phyloP scores from a whole-genome alignment of 345 rosid genomes.

The Heritiera fomes region DNA sequence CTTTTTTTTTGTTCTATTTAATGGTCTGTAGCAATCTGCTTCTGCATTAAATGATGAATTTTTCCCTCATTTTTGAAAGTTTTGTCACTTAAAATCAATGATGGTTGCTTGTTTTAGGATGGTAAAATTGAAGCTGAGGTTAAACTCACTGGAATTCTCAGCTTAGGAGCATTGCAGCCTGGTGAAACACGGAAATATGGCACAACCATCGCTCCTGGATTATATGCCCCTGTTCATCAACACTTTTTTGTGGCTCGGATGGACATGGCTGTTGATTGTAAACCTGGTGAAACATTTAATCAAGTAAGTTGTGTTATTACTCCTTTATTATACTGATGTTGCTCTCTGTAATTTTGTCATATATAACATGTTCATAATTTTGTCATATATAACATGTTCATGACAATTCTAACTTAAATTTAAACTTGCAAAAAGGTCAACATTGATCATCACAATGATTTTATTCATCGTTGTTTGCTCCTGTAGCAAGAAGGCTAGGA shows the following conservation, averaged over 20 bases:
- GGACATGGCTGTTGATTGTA: slow-evolving; percentile 83
- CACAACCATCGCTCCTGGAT: slow-evolving; percentile 75
- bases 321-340: not conserved
- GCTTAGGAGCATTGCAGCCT: slow-evolving; percentile 73
- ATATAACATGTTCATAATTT: slow-evolving; percentile 5
- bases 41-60: not conserved
- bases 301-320: slow-evolving; percentile 36
- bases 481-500: not conserved
- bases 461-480: not conserved
- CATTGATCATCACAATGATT: not conserved
- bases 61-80: not conserved
- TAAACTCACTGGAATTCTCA: slow-evolving; percentile 73
- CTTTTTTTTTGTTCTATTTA: not conserved
- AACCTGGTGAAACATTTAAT: slow-evolving; percentile 68
- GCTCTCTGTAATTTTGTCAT: not conserved
- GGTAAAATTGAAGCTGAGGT: slow-evolving; percentile 82
- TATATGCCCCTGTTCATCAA: slow-evolving; percentile 80
- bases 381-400: slow-evolving; percentile 7
- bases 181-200: slow-evolving; percentile 75
- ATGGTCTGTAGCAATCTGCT: not conserved
- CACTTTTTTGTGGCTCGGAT: slow-evolving; percentile 78
- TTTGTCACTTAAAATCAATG: not conserved
- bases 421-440: not conserved
- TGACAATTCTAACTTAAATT: slow-evolving; percentile 4
- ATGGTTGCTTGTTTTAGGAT: slow-evolving; percentile 39